Evolutionary conservation across 148 eudicot species (phyloP), one percentile per base, ranked within the genome.

Genomic region (Beta vulgaris): DNA sequence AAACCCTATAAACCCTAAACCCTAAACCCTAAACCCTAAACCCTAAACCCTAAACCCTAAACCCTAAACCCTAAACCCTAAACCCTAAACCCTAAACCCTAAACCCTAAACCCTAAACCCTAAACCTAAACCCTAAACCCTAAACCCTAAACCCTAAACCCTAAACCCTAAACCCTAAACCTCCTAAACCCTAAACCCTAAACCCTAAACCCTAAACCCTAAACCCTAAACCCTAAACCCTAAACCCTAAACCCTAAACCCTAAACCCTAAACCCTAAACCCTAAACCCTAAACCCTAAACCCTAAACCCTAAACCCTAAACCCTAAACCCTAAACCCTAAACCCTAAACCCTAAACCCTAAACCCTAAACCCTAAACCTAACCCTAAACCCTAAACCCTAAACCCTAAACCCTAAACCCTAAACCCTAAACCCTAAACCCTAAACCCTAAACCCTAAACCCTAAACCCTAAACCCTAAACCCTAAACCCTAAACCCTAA

Each of bases 161-260:
- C 79, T 58, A 68, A 76, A 68, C 79, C 79, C 73, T 57, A 68
- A 76, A 68, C 79, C 68, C 73, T 42, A 43, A 76, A 76, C 73
- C 79, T 68, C 74, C 79, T 68, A 76, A 76, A 76, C 73, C 79
- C 79, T 69, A 68, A 69, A 42, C 67, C 79, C 74, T 32, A 40
- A 58, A 76, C 67, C 79, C 73, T 69, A 58, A 76, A 76, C 73
- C 79, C 79, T 69, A 58, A 76, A 76, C 73, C 79, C 79, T 76
- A 61, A 77, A 77, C 75, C 80, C 69, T 61, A 48, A 77, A 71
- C 70, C 80, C 80, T 71, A 48, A 77, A 59, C 74, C 73, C 73
- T 51, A 32, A 70, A 70, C 43, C 60, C 73, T 51, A 49, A 70
- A 70, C 73, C 73, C 61, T 51, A 32, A 70, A 70, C 43, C 73